Evolutionary conservation across 2,329 filamentous ascomycete species (phyloP).

Genomic region (Conoideocrella luteorostrata): DNA sequence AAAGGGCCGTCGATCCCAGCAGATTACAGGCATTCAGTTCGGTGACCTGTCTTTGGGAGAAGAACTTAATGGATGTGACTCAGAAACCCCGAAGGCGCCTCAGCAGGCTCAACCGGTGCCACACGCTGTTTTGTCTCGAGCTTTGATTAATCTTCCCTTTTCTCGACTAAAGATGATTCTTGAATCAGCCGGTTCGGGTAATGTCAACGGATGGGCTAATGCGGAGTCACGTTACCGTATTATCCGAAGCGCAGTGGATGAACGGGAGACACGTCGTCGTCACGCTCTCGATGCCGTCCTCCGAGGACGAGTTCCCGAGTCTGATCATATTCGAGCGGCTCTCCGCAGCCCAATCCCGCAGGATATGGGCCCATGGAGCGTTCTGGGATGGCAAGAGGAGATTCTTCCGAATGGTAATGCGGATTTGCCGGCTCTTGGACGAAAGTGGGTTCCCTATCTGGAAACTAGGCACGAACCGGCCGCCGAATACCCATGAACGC

Average conservation of each 20-base stretch:
- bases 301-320: slow-evolving; percentile 27
- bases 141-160: slow-evolving; percentile 66
- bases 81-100: slow-evolving; percentile 24
- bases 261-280: slow-evolving; percentile 52
- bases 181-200: slow-evolving; percentile 49
- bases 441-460: slow-evolving; percentile 37
- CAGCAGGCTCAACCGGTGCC: slow-evolving; percentile 24
- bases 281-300: slow-evolving; percentile 37
- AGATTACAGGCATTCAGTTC: slow-evolving; percentile 61
- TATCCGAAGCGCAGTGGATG: slow-evolving; percentile 44
- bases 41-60: slow-evolving; percentile 51
- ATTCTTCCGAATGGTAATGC: slow-evolving; percentile 28
- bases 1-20: slow-evolving; percentile 37
- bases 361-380: slow-evolving; percentile 37
- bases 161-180: slow-evolving; percentile 58
- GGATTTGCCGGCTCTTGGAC: slow-evolving; percentile 36
- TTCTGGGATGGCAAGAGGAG: slow-evolving; percentile 45
- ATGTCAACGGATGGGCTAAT: slow-evolving; percentile 43
- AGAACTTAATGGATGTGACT: slow-evolving; percentile 17
- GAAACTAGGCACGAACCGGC: slow-evolving; percentile 16
- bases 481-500: slow-evolving; percentile 25
- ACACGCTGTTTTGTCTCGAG: slow-evolving; percentile 52
- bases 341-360: slow-evolving; percentile 33
- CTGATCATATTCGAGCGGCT: slow-evolving; percentile 27
- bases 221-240: slow-evolving; percentile 40